A percentile compares a stretch with the other conserved stretches of the same genome.
These are phyloP conservation scores for Paraphaeosphaeria minitans DNA, from an alignment of 2,329 filamentous ascomycete genomes.

Conservation along the genomic window DNA sequence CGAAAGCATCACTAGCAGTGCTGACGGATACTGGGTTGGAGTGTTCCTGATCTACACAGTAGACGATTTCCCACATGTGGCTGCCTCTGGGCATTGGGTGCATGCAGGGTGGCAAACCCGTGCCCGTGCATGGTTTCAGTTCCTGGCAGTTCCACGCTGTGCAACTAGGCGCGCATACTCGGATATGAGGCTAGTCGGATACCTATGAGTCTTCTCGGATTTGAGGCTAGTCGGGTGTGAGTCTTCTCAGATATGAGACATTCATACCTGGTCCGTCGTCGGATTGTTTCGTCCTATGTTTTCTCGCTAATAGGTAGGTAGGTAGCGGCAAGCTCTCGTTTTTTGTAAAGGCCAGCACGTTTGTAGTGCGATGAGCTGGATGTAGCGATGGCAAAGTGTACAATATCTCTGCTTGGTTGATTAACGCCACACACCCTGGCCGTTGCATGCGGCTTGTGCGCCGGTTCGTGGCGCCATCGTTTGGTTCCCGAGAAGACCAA, in stretches of 20 bases:
- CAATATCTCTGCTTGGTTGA: neutral
- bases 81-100: neutral
- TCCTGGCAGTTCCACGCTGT: constrained; percentile 3
- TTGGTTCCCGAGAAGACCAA: neutral
- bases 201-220: too few relatives aligned
- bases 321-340: neutral
- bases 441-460: constrained; percentile 6
- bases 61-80: neutral
- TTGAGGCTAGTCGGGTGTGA: too few relatives aligned
- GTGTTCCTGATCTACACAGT: neutral
- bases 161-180: neutral
- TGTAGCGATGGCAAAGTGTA: constrained; percentile 1
- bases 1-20: neutral
- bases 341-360: neutral
- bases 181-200: neutral
- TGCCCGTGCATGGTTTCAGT: constrained; percentile 1
- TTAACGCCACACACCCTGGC: constrained; percentile 5
- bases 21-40: neutral
- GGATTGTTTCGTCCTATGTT: neutral
- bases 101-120: neutral
- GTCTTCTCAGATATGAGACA: neutral
- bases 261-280: neutral
- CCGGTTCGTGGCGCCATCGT: constrained; percentile 5
- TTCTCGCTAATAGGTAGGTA: neutral
- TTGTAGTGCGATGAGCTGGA: neutral